phyloP scores from a whole-genome alignment of 106 monocot genomes.

The Dendrobium officinale region DNA sequence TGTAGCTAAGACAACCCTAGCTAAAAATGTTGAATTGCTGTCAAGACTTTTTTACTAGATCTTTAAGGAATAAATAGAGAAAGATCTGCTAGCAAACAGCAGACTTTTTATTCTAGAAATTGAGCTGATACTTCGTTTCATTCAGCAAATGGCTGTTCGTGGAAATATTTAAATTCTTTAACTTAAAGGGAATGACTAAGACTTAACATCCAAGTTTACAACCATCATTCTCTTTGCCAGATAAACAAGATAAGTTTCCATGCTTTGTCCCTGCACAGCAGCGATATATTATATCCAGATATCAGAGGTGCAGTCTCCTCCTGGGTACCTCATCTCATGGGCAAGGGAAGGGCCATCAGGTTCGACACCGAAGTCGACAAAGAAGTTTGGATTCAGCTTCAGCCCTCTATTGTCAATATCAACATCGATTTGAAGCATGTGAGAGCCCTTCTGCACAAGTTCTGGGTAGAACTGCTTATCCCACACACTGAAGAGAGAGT shows the following conservation, averaged over 20 bases:
- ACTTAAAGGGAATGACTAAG: neutral
- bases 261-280: neutral
- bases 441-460: conserved; percentile 66
- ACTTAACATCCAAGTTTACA: too few species aligned
- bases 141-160: neutral
- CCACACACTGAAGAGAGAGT: conserved; percentile 92
- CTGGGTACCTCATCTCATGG: conserved; percentile 99
- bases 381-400: conserved; percentile 70
- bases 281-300: conserved; percentile 61
- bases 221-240: neutral
- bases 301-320: conserved; percentile 98
- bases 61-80: too few species aligned
- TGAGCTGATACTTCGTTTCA: neutral
- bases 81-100: neutral
- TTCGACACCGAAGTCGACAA: conserved; percentile 80
- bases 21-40: too few species aligned
- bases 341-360: conserved; percentile 86
- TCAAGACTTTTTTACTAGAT: too few species aligned
- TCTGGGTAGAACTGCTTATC: conserved; percentile 88
- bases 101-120: neutral
- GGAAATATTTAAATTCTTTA: neutral
- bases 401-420: conserved; percentile 69
- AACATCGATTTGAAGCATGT: conserved; percentile 93
- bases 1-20: too few species aligned
- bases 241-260: neutral